These are phyloP conservation scores for Pochonia chlamydosporia DNA, from an alignment of 2,329 filamentous ascomycete species.

Conservation along the genomic window DNA sequence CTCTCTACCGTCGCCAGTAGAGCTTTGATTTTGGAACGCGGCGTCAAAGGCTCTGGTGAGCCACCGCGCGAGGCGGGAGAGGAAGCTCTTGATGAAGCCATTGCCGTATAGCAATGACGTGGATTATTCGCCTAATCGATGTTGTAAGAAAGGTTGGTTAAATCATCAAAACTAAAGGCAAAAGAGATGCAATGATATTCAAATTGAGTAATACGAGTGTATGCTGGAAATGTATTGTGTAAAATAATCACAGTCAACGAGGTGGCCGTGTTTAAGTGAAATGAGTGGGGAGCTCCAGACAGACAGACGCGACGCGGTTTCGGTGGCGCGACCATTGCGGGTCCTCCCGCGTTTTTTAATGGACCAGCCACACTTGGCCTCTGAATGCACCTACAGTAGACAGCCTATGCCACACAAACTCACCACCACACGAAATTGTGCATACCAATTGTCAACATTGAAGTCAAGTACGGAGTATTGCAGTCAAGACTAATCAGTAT, in stretches of 20 bases:
- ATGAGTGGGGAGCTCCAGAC: slow-evolving; percentile 21
- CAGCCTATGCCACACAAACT: too few species aligned
- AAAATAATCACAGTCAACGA: not conserved
- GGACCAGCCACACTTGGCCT: not conserved
- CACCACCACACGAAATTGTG: too few species aligned
- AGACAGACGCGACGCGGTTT: slow-evolving; percentile 24
- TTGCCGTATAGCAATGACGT: slow-evolving; percentile 19
- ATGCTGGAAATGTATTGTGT: too few species aligned
- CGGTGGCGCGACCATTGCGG: slow-evolving; percentile 15
- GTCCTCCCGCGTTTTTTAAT: slow-evolving; percentile 2
- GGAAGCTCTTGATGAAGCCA: slow-evolving; percentile 44
- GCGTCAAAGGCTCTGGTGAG: slow-evolving; percentile 40
- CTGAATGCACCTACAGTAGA: not conserved
- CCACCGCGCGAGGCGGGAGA: slow-evolving; percentile 37
- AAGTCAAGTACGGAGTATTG: too few species aligned
- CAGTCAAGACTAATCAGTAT: too few species aligned
- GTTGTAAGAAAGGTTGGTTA: not conserved
- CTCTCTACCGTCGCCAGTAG: slow-evolving; percentile 45
- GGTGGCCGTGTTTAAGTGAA: slow-evolving; percentile 13
- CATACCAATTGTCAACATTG: too few species aligned
- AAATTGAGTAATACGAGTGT: not conserved
- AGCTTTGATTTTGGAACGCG: slow-evolving; percentile 49
- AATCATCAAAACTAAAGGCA: not conserved
- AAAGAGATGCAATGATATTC: too few species aligned
- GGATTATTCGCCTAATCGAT: not conserved